Base-by-base conservation (phyloP, 345 rosid genomes). In the Syzygium aromaticum region DNA sequence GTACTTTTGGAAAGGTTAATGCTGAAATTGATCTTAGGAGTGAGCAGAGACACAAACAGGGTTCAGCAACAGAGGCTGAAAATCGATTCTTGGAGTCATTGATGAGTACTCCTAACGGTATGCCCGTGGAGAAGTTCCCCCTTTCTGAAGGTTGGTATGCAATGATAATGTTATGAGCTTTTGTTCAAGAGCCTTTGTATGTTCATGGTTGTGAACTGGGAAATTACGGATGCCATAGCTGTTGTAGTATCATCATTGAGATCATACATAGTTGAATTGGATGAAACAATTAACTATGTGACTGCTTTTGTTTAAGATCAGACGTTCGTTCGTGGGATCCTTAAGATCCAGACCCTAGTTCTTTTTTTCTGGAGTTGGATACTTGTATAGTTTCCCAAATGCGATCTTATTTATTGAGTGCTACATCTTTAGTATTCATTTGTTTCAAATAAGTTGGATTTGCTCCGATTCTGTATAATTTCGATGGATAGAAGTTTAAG, bases 21-120 rank as follows among this genome's bases (percentile, higher is more conserved):
- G 67, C 93, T 88, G 94, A 92, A 88, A 64, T 90, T 88, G 98
- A 95, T 87, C 88, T 90, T 54, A 92, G 94, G 90, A 94, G 77
- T 87, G 97, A 96, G 89, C 88, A 87, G 77, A 92, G 93, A 91
- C 90, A 88, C 86, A 94, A 91, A 88, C 91, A 91, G 38, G 94
- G 90, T 59, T 93, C 93, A 25, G 89, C 95, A 54, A 93, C 92
- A 17, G 98, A 96, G 89, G 99, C 99, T 43, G 98, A 98, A 91
- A 96, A 95, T 92, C 94, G 93, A 91, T 98, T 95, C 89, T 88
- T 98, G 92, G 99, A 96, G 92, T 98, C 99, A n/a, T 89, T 98
- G 86, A 95, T 98, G 98, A 88, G 98, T 67, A 94, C 90, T 85
- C 86, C 90, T 67, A 93, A 89, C 90, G 93, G 86, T 90, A 53